Evolutionary conservation across 805 yeast species (phyloP).

Genomic region (Tetrapisispora iriomotensis): DNA sequence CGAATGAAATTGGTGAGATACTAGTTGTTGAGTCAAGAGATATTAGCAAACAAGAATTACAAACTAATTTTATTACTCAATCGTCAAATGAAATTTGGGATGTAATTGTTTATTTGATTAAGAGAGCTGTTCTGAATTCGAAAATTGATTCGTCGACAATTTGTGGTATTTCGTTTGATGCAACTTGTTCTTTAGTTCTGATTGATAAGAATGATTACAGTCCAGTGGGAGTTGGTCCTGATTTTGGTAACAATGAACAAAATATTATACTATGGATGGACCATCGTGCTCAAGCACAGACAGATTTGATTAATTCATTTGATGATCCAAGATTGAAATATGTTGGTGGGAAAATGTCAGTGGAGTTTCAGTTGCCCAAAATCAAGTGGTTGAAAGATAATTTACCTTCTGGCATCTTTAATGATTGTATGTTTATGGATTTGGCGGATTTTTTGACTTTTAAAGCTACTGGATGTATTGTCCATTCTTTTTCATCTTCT

Average conservation of each 20-base stretch:
- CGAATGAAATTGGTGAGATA: slow-evolving; percentile 75
- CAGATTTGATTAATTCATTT: slow-evolving; percentile 70
- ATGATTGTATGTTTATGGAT: slow-evolving; percentile 72
- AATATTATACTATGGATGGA: slow-evolving; percentile 97
- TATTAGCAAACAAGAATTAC: slow-evolving; percentile 65
- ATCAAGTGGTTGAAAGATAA: slow-evolving; percentile 91
- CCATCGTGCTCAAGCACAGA: slow-evolving; percentile 82
- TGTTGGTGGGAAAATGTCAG: slow-evolving; percentile 96
- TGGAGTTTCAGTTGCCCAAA: slow-evolving; percentile 97
- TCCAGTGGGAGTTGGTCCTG: slow-evolving; percentile 89
- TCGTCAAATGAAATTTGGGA: slow-evolving; percentile 88
- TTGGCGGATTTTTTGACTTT: slow-evolving; percentile 86
- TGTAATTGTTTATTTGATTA: slow-evolving; percentile 73
- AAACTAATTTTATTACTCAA: slow-evolving; percentile 71
- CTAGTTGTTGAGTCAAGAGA: slow-evolving; percentile 70
- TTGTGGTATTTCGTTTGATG: slow-evolving; percentile 90
- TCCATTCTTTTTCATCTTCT: slow-evolving; percentile 80
- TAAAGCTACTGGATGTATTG: slow-evolving; percentile 79
- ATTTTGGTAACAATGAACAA: slow-evolving; percentile 59
- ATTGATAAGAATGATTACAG: slow-evolving; percentile 51
- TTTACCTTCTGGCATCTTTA: slow-evolving; percentile 53
- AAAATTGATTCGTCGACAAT: slow-evolving; percentile 59
- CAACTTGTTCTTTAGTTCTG: slow-evolving; percentile 90
- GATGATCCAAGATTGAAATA: slow-evolving; percentile 72
- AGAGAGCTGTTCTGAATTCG: slow-evolving; percentile 61